A percentile compares a stretch with the other conserved stretches of the same genome.
Evolutionary conservation across 768 basidiomycete genomes (phyloP).

Genomic region (Asterophora lycoperdoides): DNA sequence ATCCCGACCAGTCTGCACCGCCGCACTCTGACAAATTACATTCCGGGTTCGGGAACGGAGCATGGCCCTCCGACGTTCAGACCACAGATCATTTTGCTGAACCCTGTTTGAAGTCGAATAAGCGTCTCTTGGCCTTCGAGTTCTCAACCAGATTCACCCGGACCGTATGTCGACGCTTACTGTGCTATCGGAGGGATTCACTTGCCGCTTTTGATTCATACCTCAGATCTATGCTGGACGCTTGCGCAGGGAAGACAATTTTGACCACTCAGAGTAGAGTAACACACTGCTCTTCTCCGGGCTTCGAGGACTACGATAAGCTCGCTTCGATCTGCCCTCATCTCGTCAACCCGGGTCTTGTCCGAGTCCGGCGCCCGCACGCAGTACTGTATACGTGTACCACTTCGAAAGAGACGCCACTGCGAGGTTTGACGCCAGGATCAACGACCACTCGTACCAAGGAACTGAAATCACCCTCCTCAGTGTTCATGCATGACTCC

Average conservation of each 20-base stretch:
- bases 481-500: no score
- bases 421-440: constrained; percentile 9
- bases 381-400: neutral
- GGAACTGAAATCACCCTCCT: neutral
- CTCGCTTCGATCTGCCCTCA: constrained; percentile 5
- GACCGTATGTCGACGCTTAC: neutral
- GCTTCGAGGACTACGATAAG: constrained; percentile 8
- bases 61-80: neutral
- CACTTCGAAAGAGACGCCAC: constrained; percentile 11
- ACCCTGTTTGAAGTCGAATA: neutral
- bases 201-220: neutral
- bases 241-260: neutral
- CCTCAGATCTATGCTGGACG: neutral
- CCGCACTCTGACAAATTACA: neutral
- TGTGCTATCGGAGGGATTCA: neutral
- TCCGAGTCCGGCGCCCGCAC: neutral
- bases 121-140: neutral
- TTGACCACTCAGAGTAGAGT: neutral
- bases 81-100: neutral
- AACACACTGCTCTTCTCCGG: neutral
- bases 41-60: constrained; percentile 2
- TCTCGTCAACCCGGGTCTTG: neutral
- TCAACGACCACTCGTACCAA: no score
- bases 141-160: neutral
- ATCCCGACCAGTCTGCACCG: neutral